Evolutionary conservation across 2,329 filamentous ascomycete genomes (phyloP).

Genomic region (Pseudocercospora crystallina): DNA sequence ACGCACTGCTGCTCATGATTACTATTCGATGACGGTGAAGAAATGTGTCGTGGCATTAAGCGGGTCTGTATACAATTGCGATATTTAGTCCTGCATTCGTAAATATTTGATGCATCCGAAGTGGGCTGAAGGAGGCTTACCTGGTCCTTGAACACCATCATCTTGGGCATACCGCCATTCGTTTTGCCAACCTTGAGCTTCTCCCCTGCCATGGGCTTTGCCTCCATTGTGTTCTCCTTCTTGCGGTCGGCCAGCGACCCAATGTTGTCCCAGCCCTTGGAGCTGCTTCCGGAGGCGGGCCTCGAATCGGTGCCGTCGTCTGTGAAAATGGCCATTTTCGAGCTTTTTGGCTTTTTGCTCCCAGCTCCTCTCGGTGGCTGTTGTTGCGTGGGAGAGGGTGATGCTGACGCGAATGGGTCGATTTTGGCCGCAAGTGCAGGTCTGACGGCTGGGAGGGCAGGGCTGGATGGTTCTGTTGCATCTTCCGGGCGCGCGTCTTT

Average conservation of each 20-base stretch:
- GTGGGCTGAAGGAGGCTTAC: constrained; percentile 61
- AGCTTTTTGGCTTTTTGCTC: constrained; percentile 65
- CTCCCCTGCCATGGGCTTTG: constrained; percentile 89
- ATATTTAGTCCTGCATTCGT: constrained; percentile 94
- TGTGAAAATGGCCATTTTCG: constrained; percentile 89
- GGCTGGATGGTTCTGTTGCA: constrained; percentile 70
- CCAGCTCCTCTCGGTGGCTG: constrained; percentile 48
- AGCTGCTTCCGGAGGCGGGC: constrained; percentile 53
- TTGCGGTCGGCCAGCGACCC: constrained; percentile 81
- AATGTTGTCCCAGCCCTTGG: constrained; percentile 88
- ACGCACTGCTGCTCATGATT: constrained; percentile 69
- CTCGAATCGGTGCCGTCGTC: constrained; percentile 60
- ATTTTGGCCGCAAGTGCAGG: constrained; percentile 82
- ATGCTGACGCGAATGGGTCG: constrained; percentile 70
- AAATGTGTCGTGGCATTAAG: constrained; percentile 31
- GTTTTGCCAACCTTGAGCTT: constrained; percentile 85
- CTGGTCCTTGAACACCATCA: constrained; percentile 92
- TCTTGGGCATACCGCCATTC: constrained; percentile 72
- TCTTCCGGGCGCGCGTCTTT: constrained; percentile 66
- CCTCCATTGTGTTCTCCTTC: constrained; percentile 87
- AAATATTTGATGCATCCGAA: constrained; percentile 60
- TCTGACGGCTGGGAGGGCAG: constrained; percentile 78
- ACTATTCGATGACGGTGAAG: constrained; percentile 27
- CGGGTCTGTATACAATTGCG: constrained; percentile 55
- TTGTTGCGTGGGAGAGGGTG: constrained; percentile 64